phyloP scores from a whole-genome alignment of 257 asterid genomes.

The Misopates orontium region DNA sequence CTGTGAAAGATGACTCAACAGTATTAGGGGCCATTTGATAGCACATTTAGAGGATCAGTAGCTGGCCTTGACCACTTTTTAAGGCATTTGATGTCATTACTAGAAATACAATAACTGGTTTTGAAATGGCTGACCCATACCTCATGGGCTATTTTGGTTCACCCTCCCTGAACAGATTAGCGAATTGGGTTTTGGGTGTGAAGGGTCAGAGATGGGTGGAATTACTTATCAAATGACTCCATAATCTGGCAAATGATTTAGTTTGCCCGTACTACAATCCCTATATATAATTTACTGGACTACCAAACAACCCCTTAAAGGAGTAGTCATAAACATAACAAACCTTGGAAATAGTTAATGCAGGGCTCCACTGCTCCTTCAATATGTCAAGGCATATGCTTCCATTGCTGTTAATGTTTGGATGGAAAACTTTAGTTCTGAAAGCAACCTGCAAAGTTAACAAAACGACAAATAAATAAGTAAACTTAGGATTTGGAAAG shows the following conservation, averaged over 20 bases:
- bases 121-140: no score
- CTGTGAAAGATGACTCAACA: neutral
- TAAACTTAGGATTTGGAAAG: constrained; percentile 3
- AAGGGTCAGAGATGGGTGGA: neutral
- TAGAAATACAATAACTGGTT: no score
- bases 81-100: neutral
- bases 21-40: no score
- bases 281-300: no score
- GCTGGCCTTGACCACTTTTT: neutral
- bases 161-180: no score
- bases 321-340: neutral
- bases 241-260: neutral
- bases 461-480: neutral
- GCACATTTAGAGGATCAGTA: no score
- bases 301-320: no score
- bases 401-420: constrained; percentile 46
- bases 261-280: no score
- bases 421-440: constrained; percentile 44
- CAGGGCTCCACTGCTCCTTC: constrained; percentile 48
- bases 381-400: constrained; percentile 48
- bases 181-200: no score
- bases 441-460: constrained; percentile 37
- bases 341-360: constrained; percentile 44
- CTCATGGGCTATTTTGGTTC: no score
- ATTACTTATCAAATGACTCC: neutral